phyloP scores from a whole-genome alignment of 192 early-diverging fungal genomes.

The Lunasporangiospora selenospora region DNA sequence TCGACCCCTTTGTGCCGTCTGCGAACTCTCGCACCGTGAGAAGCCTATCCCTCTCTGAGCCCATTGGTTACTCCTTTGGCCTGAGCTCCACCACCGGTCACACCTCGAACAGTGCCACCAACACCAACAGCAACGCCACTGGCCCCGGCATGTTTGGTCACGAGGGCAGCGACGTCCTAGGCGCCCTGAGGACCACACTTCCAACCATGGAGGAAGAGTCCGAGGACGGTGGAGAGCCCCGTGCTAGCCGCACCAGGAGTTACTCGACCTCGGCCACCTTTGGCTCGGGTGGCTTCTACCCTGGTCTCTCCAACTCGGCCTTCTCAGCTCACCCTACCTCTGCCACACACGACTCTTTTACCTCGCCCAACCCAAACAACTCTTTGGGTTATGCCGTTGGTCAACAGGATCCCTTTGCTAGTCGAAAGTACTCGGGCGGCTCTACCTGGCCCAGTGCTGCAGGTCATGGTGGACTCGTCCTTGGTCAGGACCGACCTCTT shows the following conservation, averaged over 20 bases:
- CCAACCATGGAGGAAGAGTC: slow-evolving; percentile 30
- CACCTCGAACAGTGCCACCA: not conserved
- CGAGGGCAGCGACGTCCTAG: not conserved
- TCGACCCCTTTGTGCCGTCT: slow-evolving; percentile 29
- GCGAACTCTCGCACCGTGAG: not conserved
- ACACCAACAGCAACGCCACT: not conserved
- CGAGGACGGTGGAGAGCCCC: slow-evolving; percentile 27
- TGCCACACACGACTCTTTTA: too few relatives aligned
- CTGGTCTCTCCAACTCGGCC: slow-evolving; percentile 1
- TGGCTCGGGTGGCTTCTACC: slow-evolving; percentile 22
- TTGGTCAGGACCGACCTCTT: not conserved
- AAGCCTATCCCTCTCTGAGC: slow-evolving; percentile 35
- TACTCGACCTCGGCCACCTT: slow-evolving; percentile 42
- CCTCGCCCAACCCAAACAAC: too few relatives aligned
- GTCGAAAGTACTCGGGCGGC: slow-evolving; percentile 5
- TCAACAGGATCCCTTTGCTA: slow-evolving; percentile 1
- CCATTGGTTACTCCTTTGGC: slow-evolving; percentile 11
- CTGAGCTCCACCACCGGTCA: not conserved
- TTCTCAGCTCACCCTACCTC: too few relatives aligned
- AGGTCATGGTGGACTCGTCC: not conserved
- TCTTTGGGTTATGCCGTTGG: too few relatives aligned
- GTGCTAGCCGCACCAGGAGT: slow-evolving; percentile 23
- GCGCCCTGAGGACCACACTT: slow-evolving; percentile 5
- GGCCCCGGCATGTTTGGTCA: not conserved
- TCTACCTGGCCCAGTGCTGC: slow-evolving; percentile 22